Conservation (phyloP, 805 yeast species). For the Candida manassasensis region DNA sequence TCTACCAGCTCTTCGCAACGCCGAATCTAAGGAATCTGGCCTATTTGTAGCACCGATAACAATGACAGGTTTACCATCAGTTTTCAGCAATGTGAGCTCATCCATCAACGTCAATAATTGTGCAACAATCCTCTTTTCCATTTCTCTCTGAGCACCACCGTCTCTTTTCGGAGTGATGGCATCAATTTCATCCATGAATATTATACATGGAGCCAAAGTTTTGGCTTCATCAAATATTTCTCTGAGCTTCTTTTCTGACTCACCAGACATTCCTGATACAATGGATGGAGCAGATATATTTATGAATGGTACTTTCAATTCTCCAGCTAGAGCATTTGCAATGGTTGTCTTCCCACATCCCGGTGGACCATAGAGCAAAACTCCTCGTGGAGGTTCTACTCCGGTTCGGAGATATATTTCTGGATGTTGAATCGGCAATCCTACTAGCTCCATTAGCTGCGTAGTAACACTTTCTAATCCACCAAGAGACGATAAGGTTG, state of each 20-base stretch:
- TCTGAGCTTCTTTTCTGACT: conserved; percentile 88
- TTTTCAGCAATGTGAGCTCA: conserved; percentile 80
- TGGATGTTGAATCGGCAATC: conserved; percentile 89
- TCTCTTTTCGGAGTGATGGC: conserved; percentile 98
- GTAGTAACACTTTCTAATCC: conserved; percentile 85
- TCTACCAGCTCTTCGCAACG: conserved; percentile 92
- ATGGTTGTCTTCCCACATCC: conserved; percentile 98
- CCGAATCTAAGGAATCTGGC: conserved; percentile 93
- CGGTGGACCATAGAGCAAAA: conserved; percentile 94
- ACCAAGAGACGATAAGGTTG: conserved; percentile 71
- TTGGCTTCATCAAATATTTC: conserved; percentile 94
- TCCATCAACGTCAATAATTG: conserved; percentile 94
- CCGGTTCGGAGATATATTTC: conserved; percentile 86
- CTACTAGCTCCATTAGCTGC: conserved; percentile 84
- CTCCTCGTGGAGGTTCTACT: conserved; percentile 93
- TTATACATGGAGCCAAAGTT: conserved; percentile 81
- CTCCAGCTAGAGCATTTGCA: conserved; percentile 95
- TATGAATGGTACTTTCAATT: conserved; percentile 87
- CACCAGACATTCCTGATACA: conserved; percentile 99
- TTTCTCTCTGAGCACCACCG: conserved; percentile 91
- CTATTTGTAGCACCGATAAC: conserved; percentile 95
- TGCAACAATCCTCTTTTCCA: conserved; percentile 96
- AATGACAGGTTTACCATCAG: conserved; percentile 89
- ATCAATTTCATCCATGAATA: conserved; percentile 95
- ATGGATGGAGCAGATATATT: conserved; percentile 92